These are phyloP conservation scores for Gardenia jasminoides DNA, from an alignment of 257 asterid genomes.

Conservation along the genomic window DNA sequence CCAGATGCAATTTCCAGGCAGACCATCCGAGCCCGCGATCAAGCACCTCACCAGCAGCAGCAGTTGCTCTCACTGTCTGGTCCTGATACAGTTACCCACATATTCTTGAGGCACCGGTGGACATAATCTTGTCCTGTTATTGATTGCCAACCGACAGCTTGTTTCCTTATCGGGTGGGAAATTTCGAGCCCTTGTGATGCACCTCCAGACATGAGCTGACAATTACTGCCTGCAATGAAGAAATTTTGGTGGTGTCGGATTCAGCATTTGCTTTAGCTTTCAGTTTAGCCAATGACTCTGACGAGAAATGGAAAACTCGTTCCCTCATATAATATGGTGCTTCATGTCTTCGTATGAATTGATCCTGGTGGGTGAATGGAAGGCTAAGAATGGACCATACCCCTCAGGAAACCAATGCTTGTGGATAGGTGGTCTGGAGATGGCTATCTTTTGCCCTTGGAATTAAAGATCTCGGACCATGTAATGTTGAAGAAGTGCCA, in stretches of 20 bases:
- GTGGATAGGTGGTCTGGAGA: too few species aligned
- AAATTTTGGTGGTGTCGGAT: not conserved
- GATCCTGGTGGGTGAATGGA: slow-evolving; percentile 16
- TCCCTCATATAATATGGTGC: slow-evolving; percentile 21
- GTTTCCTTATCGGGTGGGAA: slow-evolving; percentile 13
- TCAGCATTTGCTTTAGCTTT: slow-evolving; percentile 34
- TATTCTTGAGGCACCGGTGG: slow-evolving; percentile 24
- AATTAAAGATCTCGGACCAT: too few species aligned
- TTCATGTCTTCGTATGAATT: slow-evolving; percentile 11
- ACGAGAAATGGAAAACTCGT: slow-evolving; percentile 30
- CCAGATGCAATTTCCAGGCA: slow-evolving; percentile 25
- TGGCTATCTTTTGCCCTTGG: too few species aligned
- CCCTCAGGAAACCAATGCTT: too few species aligned
- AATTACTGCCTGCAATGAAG: not conserved
- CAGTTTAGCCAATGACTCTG: slow-evolving; percentile 19
- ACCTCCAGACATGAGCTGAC: slow-evolving; percentile 7
- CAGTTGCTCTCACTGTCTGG: slow-evolving; percentile 18
- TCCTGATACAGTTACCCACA: slow-evolving; percentile 29
- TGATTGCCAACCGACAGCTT: slow-evolving; percentile 18
- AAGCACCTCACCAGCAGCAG: slow-evolving; percentile 25
- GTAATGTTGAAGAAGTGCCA: too few species aligned
- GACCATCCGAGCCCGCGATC: slow-evolving; percentile 28
- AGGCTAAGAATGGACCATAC: not conserved
- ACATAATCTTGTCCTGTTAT: slow-evolving; percentile 24
- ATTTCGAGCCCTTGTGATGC: slow-evolving; percentile 22